phyloP scores from a whole-genome alignment of 2,329 filamentous ascomycete genomes.

The Ceratocystis destructans region DNA sequence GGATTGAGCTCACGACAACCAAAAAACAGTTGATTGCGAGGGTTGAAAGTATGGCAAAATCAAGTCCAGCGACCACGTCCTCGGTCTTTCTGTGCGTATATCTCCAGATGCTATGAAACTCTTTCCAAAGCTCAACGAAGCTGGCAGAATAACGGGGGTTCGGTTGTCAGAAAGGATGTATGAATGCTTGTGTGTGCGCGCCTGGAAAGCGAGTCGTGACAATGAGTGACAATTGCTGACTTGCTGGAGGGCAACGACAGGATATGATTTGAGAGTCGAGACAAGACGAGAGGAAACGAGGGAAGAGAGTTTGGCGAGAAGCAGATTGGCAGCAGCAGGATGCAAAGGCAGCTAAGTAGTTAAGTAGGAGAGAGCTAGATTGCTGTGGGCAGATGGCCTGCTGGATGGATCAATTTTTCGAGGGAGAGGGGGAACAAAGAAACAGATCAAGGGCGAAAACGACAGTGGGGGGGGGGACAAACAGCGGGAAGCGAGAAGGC shows the following conservation, averaged over 20 bases:
- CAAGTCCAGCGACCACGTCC: background rate
- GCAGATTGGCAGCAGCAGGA: slow-evolving; percentile 18
- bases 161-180: background rate
- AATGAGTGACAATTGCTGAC: background rate
- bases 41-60: background rate
- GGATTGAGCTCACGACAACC: background rate
- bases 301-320: slow-evolving; percentile 15
- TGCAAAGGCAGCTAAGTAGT: slow-evolving; percentile 18
- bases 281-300: slow-evolving; percentile 16
- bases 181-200: background rate
- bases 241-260: slow-evolving; percentile 11
- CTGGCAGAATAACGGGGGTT: background rate
- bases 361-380: background rate
- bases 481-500: background rate
- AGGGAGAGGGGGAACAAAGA: too few species aligned
- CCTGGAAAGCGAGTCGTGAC: background rate
- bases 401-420: background rate
- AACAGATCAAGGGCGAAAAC: background rate
- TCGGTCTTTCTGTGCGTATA: background rate
- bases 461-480: background rate
- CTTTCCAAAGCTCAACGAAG: background rate
- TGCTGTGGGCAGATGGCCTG: background rate
- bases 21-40: background rate
- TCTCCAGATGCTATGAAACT: background rate
- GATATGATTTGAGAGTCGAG: slow-evolving; percentile 8